phyloP scores from a whole-genome alignment of 2,329 filamentous ascomycete species.

The Aureobasidium sp. region DNA sequence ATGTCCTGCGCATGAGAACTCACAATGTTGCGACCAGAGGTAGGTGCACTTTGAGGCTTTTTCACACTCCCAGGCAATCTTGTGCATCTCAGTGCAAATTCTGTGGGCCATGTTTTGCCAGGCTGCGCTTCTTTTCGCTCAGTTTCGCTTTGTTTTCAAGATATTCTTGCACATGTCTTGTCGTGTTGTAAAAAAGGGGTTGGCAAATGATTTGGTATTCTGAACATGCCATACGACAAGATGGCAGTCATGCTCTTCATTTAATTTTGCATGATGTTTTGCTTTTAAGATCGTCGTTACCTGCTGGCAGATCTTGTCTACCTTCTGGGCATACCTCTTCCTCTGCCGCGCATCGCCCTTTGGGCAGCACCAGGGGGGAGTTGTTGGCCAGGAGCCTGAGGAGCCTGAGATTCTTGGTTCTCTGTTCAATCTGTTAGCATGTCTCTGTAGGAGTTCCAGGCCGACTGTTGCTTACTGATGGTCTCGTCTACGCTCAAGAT shows the following conservation, averaged over 20 bases:
- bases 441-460: background rate
- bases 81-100: background rate
- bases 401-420: constrained; percentile 86
- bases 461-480: constrained; percentile 50
- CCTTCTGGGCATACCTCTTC: constrained; percentile 83
- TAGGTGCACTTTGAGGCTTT: background rate
- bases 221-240: constrained; percentile 3
- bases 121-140: background rate
- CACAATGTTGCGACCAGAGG: background rate
- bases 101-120: background rate
- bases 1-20: background rate
- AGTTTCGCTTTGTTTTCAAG: background rate
- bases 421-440: constrained; percentile 4
- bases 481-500: constrained; percentile 97
- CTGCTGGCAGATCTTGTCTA: constrained; percentile 34
- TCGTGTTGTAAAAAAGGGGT: background rate
- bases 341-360: constrained; percentile 76
- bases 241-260: constrained; percentile 8
- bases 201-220: background rate
- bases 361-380: constrained; percentile 65
- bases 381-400: constrained; percentile 70
- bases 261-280: constrained; percentile 14
- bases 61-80: background rate
- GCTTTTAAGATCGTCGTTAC: constrained; percentile 4
- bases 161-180: background rate